phyloP scores from a whole-genome alignment of 306 rosid genomes.

The Vigna nakashimae region DNA sequence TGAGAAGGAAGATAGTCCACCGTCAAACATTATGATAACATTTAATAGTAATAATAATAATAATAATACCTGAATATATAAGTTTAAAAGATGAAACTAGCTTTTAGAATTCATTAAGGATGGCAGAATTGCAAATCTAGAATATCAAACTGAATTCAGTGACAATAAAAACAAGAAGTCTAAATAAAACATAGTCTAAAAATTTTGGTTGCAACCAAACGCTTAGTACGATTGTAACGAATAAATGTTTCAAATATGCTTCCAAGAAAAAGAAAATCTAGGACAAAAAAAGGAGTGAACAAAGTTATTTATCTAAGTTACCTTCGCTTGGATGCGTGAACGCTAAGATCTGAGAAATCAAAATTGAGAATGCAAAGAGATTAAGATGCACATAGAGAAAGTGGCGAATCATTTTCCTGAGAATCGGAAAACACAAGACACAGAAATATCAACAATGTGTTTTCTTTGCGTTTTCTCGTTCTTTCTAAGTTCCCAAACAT shows the following conservation, averaged over 20 bases:
- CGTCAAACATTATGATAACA: constrained; percentile 8
- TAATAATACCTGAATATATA: not conserved
- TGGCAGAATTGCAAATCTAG: not conserved
- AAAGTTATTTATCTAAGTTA: constrained; percentile 42
- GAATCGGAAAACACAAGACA: constrained; percentile 11
- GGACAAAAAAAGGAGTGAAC: constrained; percentile 16
- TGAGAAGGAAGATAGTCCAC: constrained; percentile 9
- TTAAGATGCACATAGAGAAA: constrained; percentile 37
- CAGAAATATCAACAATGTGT: not conserved
- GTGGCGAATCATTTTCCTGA: constrained; percentile 53
- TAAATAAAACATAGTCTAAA: not conserved
- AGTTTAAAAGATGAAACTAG: not conserved
- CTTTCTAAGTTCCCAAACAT: constrained; percentile 40
- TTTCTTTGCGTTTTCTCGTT: constrained; percentile 44
- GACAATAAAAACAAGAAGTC: not conserved
- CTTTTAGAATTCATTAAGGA: not conserved
- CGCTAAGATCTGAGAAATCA: constrained; percentile 56
- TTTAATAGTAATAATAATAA: not conserved
- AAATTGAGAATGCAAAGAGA: constrained; percentile 48
- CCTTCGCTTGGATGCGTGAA: constrained; percentile 64
- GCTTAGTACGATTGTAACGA: not conserved
- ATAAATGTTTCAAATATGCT: not conserved
- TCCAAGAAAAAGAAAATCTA: not conserved
- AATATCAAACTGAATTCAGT: not conserved
- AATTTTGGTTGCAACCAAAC: constrained; percentile 37